phyloP scores from a whole-genome alignment of 768 basidiomycete species.

The Termitomyces sp. region DNA sequence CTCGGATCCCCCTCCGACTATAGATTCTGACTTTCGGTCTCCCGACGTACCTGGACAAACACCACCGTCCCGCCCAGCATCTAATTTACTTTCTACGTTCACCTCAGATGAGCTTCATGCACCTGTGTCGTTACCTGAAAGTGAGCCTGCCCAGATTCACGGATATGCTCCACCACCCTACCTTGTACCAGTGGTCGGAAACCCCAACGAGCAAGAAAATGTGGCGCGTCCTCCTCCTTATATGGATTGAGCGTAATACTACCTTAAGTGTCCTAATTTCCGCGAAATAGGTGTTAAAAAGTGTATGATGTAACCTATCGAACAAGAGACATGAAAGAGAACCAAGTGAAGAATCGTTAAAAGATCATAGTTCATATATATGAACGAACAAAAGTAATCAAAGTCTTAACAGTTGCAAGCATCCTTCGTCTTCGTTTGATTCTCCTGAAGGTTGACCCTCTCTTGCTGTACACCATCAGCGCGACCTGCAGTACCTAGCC shows the following conservation, averaged over 20 bases:
- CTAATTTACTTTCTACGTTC: slow-evolving; percentile 28
- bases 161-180: slow-evolving; percentile 80
- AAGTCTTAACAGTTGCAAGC: slow-evolving; percentile 73
- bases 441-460: slow-evolving; percentile 71
- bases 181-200: slow-evolving; percentile 44
- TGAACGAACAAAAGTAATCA: slow-evolving; percentile 13
- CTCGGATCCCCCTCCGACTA: slow-evolving; percentile 83
- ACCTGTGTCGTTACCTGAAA: slow-evolving; percentile 26
- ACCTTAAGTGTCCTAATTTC: slow-evolving; percentile 2
- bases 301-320: not conserved
- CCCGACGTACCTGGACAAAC: slow-evolving; percentile 34
- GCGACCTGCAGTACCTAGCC: slow-evolving; percentile 57
- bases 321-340: slow-evolving; percentile 8
- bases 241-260: slow-evolving; percentile 38
- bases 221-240: slow-evolving; percentile 61
- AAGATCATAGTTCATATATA: slow-evolving; percentile 18
- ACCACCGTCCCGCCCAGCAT: slow-evolving; percentile 29
- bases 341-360: slow-evolving; percentile 22
- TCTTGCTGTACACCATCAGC: slow-evolving; percentile 48
- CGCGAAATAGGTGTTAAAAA: not conserved
- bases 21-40: slow-evolving; percentile 73
- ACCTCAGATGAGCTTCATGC: slow-evolving; percentile 25
- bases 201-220: slow-evolving; percentile 46
- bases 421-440: slow-evolving; percentile 62
- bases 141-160: slow-evolving; percentile 35